phyloP scores from a whole-genome alignment of 129 eudicot genomes.

The Artemisia argyi region DNA sequence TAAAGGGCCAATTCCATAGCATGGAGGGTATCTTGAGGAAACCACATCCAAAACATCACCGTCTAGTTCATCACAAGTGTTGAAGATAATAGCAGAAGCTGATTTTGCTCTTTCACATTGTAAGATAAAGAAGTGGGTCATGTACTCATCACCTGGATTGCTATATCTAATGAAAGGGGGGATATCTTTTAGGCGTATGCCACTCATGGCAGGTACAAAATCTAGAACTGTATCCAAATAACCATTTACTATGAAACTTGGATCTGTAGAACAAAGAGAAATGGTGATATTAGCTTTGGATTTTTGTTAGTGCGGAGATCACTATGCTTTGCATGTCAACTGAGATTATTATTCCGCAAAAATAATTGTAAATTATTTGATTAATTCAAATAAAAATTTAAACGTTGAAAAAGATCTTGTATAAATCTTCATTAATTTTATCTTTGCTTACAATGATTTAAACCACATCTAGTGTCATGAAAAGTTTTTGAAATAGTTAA shows the following conservation, averaged over 20 bases:
- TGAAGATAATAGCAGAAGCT: conserved; percentile 46
- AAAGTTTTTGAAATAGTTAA: no score
- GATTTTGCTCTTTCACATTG: conserved; percentile 25
- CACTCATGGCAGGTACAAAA: conserved; percentile 41
- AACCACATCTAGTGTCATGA: no score
- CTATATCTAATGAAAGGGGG: conserved; percentile 32
- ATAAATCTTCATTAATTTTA: no score
- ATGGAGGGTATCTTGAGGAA: conserved; percentile 23
- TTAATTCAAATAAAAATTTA: no score
- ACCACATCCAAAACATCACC: conserved; percentile 27
- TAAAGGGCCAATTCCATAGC: conserved; percentile 54
- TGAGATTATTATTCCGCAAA: no score
- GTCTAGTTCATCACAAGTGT: conserved; percentile 57
- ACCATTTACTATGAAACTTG: conserved; percentile 42
- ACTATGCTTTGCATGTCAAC: no score
- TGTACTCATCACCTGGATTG: conserved; percentile 39
- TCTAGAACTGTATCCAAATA: conserved; percentile 48
- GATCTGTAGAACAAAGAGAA: conserved; percentile 20
- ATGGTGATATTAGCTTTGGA: not conserved
- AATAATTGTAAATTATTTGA: no score
- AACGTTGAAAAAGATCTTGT: no score
- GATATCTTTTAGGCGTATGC: no score
- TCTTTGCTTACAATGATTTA: no score
- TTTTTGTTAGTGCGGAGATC: no score
- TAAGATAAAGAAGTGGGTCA: conserved; percentile 25